Conservation (phyloP, 805 yeast species). For the Candida railenensis region DNA sequence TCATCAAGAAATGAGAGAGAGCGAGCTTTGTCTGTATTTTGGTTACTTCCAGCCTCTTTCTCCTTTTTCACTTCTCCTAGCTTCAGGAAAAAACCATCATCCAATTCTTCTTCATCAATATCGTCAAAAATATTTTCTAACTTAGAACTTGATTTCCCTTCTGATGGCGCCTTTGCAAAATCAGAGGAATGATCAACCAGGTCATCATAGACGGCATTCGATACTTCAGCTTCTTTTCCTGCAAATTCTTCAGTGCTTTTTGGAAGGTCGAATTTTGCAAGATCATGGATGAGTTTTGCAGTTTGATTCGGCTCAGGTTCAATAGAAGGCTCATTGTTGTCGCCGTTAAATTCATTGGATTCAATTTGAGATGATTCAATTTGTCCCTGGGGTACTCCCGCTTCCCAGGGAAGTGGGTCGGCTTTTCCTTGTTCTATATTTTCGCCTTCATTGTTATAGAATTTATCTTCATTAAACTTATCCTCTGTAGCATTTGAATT, state of each 20-base stretch:
- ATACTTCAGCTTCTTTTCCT: background rate
- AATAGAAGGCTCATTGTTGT: background rate
- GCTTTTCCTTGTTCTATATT: too few species aligned
- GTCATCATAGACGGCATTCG: background rate
- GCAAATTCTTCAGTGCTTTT: too few species aligned
- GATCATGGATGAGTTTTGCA: too few species aligned
- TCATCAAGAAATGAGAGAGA: conserved; percentile 6
- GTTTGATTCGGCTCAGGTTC: background rate
- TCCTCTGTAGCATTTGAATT: background rate
- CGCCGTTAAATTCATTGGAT: too few species aligned
- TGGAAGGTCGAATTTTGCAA: too few species aligned
- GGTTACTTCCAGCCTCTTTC: background rate
- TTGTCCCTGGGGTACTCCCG: too few species aligned
- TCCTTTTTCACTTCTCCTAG: background rate
- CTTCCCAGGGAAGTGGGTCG: too few species aligned
- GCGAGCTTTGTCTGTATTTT: background rate
- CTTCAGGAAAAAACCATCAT: conserved; percentile 3
- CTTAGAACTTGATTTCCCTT: background rate
- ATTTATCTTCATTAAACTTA: background rate
- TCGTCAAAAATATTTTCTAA: conserved; percentile 5
- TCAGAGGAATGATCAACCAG: background rate
- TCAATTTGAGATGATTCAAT: too few species aligned
- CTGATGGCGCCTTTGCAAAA: background rate
- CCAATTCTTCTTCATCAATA: conserved; percentile 1
- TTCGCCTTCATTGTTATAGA: too few species aligned